Conservation (phyloP, 2,329 filamentous ascomycete genomes). For the Ophiostoma montium region DNA sequence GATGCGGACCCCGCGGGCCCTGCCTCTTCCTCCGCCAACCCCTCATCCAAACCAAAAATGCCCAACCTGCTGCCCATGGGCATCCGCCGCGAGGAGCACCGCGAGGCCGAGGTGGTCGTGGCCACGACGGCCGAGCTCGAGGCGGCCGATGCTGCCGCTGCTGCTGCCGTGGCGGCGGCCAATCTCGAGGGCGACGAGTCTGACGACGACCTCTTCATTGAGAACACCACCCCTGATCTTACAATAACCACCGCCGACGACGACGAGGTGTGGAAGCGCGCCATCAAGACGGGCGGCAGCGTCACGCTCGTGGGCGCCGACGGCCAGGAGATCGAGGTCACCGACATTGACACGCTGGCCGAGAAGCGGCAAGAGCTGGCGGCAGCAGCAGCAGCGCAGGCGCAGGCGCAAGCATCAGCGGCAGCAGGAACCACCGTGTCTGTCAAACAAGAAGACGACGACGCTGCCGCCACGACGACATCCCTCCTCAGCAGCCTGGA, state of each 20-base stretch:
- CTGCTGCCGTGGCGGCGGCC: background rate
- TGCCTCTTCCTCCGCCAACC: conserved; percentile 12
- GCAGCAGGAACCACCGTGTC: background rate
- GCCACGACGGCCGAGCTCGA: conserved; percentile 44
- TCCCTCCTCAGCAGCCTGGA: no score
- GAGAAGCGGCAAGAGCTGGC: conserved; percentile 12
- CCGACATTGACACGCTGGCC: conserved; percentile 24
- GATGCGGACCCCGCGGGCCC: conserved; percentile 23
- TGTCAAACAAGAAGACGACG: background rate
- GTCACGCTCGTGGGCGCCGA: conserved; percentile 32
- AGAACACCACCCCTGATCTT: conserved; percentile 9
- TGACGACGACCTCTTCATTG: conserved; percentile 16
- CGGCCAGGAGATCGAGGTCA: conserved; percentile 23
- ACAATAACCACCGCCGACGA: conserved; percentile 17
- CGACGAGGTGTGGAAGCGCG: conserved; percentile 30
- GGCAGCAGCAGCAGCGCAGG: background rate
- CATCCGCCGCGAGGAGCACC: conserved; percentile 39
- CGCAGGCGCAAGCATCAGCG: conserved; percentile 9
- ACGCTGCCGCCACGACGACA: no score
- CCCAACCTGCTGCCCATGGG: conserved; percentile 35
- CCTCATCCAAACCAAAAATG: conserved; percentile 13
- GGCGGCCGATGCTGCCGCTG: conserved; percentile 25
- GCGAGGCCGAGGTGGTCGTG: conserved; percentile 38
- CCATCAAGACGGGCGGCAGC: conserved; percentile 17
- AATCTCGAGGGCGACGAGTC: conserved; percentile 16